These are phyloP conservation scores for Neofusicoccum sp. DNA, from an alignment of 2,329 filamentous ascomycete species.

Conservation along the genomic window DNA sequence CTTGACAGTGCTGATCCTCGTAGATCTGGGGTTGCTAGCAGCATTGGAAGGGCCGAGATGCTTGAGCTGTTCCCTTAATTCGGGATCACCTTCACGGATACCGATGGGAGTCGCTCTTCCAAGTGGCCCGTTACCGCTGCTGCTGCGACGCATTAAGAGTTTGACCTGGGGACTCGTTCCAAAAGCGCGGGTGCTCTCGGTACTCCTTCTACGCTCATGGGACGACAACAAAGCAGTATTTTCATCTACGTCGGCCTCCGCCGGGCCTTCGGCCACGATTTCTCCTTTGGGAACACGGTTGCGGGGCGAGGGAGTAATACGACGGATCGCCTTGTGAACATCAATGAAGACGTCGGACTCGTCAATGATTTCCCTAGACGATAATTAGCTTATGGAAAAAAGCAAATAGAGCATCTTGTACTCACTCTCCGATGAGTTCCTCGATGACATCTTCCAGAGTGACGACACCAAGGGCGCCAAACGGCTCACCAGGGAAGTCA, in stretches of 20 bases:
- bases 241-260: slow-evolving; percentile 30
- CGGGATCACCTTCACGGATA: slow-evolving; percentile 55
- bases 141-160: slow-evolving; percentile 49
- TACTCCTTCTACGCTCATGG: slow-evolving; percentile 18
- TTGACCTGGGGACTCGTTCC: slow-evolving; percentile 38
- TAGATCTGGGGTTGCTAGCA: slow-evolving; percentile 61
- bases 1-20: slow-evolving; percentile 65
- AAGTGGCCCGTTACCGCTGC: slow-evolving; percentile 40
- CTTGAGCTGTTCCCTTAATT: slow-evolving; percentile 62
- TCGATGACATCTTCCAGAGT: slow-evolving; percentile 98
- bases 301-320: slow-evolving; percentile 81
- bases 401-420: slow-evolving; percentile 29
- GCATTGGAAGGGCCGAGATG: slow-evolving; percentile 67
- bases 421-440: slow-evolving; percentile 94
- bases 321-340: slow-evolving; percentile 95
- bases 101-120: slow-evolving; percentile 37
- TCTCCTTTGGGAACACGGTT: slow-evolving; percentile 65
- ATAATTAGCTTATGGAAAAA: slow-evolving; percentile 21
- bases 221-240: slow-evolving; percentile 22
- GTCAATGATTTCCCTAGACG: slow-evolving; percentile 86
- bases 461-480: slow-evolving; percentile 88
- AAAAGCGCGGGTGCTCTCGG: slow-evolving; percentile 29
- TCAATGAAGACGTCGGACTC: slow-evolving; percentile 98
- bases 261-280: slow-evolving; percentile 49
- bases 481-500: slow-evolving; percentile 84